Base-by-base conservation (phyloP, 2,329 filamentous ascomycete species). In the Drechslera avenae region DNA sequence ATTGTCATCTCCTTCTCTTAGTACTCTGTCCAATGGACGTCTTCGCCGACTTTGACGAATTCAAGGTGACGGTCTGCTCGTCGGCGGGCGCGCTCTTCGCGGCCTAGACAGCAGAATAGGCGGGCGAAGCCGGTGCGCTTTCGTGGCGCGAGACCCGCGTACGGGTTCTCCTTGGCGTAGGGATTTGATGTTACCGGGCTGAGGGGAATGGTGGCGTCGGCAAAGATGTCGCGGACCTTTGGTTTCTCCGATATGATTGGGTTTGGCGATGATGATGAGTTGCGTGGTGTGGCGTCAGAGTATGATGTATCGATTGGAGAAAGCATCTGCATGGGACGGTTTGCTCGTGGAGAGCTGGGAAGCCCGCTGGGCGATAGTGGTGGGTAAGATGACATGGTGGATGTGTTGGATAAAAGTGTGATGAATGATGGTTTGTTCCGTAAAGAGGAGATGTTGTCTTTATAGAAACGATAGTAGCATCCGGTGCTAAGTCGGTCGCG, bases 41-140 rank as follows among this genome's bases (percentile, higher is more conserved):
- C 51, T 39, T 67, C 62, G 13, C 69, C 69, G 1, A 71, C 67
- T 49, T 67, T 64, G 35, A 71, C 68, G 41, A 62, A 73, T 36
- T 67, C 63, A 17, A 55, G 55, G 10, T 40, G 56, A 26, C 62
- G 39, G 21, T 56, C 34, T 12, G 59, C 54, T 18, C 61, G 48
- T 31, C 68, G 40, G 10, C 66, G 42, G 8, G 67, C 63, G 5
- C 68, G 53, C 44, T 72, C 69, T 45, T 71, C 66, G 4, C 66
- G 52, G 0, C 69, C 68, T 28, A 73, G 67, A 55, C 69, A 73
- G 57, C 63, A 69, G 41, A 73, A 71, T 3, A 72, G 53, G 12
- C 68, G 52, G 9, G 63, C 69, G 5, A 73, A 54, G 9, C 54
- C 63, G 32, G 50, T 71, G 43, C 69, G 62, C 49, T 64, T 65